phyloP scores from a whole-genome alignment of 192 early-diverging fungal genomes.

The Coemansia sp. region DNA sequence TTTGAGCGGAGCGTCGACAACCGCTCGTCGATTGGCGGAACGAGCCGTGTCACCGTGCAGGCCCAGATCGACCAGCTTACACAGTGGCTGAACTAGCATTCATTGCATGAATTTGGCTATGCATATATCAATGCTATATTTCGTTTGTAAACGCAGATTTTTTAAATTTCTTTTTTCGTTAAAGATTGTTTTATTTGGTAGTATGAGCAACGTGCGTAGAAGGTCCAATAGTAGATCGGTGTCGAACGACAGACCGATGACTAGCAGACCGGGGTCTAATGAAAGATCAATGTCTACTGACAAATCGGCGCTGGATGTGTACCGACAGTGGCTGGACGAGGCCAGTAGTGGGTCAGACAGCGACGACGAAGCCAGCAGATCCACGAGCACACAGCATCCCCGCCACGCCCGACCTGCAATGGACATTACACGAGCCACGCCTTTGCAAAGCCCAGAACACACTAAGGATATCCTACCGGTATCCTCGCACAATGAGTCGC shows the following conservation, averaged over 20 bases:
- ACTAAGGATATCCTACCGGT: neutral
- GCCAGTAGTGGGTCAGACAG: constrained; percentile 16
- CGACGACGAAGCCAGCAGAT: constrained; percentile 2
- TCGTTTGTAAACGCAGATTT: too few species aligned
- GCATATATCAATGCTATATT: too few species aligned
- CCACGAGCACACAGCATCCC: neutral
- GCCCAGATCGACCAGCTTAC: constrained; percentile 81
- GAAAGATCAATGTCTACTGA: neutral
- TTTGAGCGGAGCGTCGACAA: constrained; percentile 90
- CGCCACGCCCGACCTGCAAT: neutral
- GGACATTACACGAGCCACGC: neutral
- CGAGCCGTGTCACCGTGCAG: constrained; percentile 71
- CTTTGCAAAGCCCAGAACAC: neutral
- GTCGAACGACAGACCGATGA: too few species aligned
- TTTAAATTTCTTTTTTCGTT: too few species aligned
- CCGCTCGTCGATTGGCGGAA: constrained; percentile 86
- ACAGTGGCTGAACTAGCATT: constrained; percentile 52
- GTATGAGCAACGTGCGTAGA: too few species aligned
- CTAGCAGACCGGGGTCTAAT: too few species aligned
- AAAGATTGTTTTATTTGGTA: too few species aligned
- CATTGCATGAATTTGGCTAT: too few species aligned
- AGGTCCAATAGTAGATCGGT: too few species aligned
- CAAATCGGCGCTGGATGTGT: constrained; percentile 26
- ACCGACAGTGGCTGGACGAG: constrained; percentile 40
- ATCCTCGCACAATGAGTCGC: neutral